phyloP scores from a whole-genome alignment of 2,329 filamentous ascomycete genomes.

The Cladosporium oxysporum region DNA sequence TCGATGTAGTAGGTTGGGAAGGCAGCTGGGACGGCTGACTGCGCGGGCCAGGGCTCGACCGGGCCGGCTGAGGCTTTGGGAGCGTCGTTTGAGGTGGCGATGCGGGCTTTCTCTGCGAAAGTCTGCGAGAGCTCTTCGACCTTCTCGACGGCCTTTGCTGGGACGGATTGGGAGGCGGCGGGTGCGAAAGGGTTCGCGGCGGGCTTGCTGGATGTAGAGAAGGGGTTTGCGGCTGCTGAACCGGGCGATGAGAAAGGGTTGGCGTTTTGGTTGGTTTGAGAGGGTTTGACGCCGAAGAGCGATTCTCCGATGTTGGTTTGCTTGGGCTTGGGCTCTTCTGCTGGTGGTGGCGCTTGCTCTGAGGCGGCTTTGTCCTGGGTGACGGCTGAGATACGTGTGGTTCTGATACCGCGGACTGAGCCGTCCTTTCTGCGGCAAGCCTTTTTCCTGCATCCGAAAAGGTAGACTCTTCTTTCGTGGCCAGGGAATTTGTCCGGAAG shows the following conservation, averaged over 20 bases:
- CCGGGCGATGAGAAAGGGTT: constrained; percentile 63
- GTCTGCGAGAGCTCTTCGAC: constrained; percentile 30
- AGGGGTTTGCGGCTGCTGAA: constrained; percentile 41
- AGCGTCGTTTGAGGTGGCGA: constrained; percentile 31
- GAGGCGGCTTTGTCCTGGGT: constrained; percentile 24
- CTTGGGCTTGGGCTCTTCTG: constrained; percentile 29
- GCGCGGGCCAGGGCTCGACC: constrained; percentile 72
- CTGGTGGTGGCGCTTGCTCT: constrained; percentile 25
- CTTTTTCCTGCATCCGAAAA: constrained; percentile 78
- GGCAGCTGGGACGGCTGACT: constrained; percentile 63
- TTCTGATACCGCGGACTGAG: constrained; percentile 74
- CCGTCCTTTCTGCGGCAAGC: constrained; percentile 80
- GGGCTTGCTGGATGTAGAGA: constrained; percentile 34
- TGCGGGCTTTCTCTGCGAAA: constrained; percentile 37
- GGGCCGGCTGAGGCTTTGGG: constrained; percentile 32
- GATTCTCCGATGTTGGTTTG: constrained; percentile 61
- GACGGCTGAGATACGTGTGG: constrained; percentile 55
- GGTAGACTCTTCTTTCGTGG: constrained; percentile 83
- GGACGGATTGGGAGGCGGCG: constrained; percentile 47
- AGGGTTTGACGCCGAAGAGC: constrained; percentile 66
- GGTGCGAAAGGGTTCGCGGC: constrained; percentile 59
- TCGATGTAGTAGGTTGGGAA: constrained; percentile 81
- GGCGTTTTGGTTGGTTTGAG: constrained; percentile 35
- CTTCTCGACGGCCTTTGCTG: constrained; percentile 37
- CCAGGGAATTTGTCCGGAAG: constrained; percentile 82